These are phyloP conservation scores for Prunella vulgaris DNA, from an alignment of 257 asterid species.

Conservation along the genomic window DNA sequence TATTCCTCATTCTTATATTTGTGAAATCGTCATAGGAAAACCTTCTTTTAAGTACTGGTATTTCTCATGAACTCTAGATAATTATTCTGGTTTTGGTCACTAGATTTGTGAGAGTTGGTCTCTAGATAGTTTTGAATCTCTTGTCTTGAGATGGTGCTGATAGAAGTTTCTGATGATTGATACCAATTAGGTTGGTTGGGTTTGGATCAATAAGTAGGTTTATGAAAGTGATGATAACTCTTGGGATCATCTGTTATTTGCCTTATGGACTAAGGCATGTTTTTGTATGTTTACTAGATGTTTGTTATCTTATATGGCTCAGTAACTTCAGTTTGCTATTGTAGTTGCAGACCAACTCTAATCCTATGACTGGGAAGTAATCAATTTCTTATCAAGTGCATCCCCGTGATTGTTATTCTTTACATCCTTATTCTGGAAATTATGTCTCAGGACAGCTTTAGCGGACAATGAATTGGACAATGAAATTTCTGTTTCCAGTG, in stretches of 20 bases:
- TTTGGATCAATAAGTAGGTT: neutral
- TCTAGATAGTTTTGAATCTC: neutral
- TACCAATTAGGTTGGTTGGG: neutral
- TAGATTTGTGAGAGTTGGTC: neutral
- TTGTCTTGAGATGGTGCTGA: neutral
- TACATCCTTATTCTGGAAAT: neutral
- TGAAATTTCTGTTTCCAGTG: conserved; percentile 36
- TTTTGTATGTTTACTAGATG: neutral
- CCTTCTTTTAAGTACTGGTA: neutral
- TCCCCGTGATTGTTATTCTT: neutral
- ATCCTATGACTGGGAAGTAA: neutral
- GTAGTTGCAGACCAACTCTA: neutral
- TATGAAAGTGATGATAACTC: neutral
- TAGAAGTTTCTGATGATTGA: neutral
- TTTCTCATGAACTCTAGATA: neutral
- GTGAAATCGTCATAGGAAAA: neutral
- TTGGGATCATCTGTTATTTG: neutral
- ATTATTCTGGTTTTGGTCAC: neutral
- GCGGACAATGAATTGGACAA: conserved; percentile 23
- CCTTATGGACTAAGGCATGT: neutral
- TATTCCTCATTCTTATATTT: neutral
- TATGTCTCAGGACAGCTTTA: conserved; percentile 36
- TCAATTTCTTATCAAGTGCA: neutral
- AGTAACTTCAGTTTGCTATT: neutral
- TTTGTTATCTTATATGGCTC: neutral